Conservation (phyloP, 306 rosid species). For the Glycine latifolia region DNA sequence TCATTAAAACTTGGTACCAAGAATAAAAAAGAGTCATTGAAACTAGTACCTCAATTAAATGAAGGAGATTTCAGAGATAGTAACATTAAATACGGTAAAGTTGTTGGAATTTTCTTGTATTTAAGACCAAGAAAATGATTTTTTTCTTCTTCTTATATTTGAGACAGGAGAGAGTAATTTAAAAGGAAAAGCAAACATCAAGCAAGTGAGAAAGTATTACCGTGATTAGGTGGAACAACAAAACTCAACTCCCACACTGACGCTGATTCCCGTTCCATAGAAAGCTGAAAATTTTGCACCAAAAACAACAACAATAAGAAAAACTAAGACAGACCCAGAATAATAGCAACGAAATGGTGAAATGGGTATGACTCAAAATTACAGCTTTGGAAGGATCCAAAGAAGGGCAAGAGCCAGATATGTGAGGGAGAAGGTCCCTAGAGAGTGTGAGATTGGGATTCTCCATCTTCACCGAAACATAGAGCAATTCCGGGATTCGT, state of each 20-base stretch:
- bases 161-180: not conserved
- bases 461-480: constrained; percentile 91
- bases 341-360: not conserved
- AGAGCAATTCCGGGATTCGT: constrained; percentile 57
- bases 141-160: too few species aligned
- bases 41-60: too few species aligned
- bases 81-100: too few species aligned
- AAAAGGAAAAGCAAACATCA: not conserved
- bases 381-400: constrained; percentile 89
- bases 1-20: too few species aligned
- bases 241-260: constrained; percentile 98
- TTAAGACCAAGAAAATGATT: too few species aligned
- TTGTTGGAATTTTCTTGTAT: too few species aligned
- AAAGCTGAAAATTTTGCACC: constrained; percentile 56
- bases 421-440: constrained; percentile 80
- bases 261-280: constrained; percentile 86
- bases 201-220: constrained; percentile 53
- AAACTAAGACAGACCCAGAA: constrained; percentile 10
- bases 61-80: too few species aligned
- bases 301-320: constrained; percentile 24
- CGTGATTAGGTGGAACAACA: constrained; percentile 95
- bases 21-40: too few species aligned
- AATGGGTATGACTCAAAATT: constrained; percentile 36
- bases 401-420: constrained; percentile 78
- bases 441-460: constrained; percentile 60